Percentiles rank a stretch among this genome's conserved stretches.
phyloP scores from a whole-genome alignment of 2,329 filamentous ascomycete species.

The Microcyclospora pomicola region DNA sequence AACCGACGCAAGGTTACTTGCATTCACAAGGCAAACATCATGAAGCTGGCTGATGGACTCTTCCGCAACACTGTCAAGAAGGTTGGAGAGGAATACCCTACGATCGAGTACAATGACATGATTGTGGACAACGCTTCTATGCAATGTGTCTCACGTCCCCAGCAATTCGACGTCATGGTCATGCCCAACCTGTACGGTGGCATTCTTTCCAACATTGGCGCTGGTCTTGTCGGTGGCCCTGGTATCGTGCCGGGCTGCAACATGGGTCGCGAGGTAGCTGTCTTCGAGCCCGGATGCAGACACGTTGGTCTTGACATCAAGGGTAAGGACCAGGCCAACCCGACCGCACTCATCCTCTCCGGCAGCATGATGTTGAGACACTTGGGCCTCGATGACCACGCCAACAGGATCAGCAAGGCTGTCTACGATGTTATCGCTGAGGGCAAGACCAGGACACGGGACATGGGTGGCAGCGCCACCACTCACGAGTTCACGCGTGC shows the following conservation, averaged over 20 bases:
- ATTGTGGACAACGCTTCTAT: constrained; percentile 99
- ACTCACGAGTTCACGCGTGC: constrained; percentile 93
- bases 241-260: constrained; percentile 98
- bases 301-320: constrained; percentile 99
- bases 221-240: constrained; percentile 89
- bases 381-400: constrained; percentile 92
- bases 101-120: constrained; percentile 95
- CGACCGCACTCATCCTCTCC: constrained; percentile 85
- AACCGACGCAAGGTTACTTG: constrained; percentile 98
- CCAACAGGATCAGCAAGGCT: constrained; percentile 92
- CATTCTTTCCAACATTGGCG: constrained; percentile 97
- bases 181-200: constrained; percentile 99
- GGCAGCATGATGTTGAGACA: constrained; percentile 96
- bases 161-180: constrained; percentile 99
- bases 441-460: constrained; percentile 75
- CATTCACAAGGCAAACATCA: constrained; percentile 99
- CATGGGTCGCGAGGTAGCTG: constrained; percentile 96
- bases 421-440: constrained; percentile 73
- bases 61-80: constrained; percentile 97
- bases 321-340: constrained; percentile 99
- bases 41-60: constrained; percentile 97
- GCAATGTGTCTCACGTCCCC: constrained; percentile 91
- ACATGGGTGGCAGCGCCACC: constrained; percentile 84
- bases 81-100: constrained; percentile 88
- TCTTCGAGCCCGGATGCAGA: constrained; percentile 97